Evolutionary conservation across 768 basidiomycete genomes (phyloP).

Genomic region (Tephrocybe sp.): DNA sequence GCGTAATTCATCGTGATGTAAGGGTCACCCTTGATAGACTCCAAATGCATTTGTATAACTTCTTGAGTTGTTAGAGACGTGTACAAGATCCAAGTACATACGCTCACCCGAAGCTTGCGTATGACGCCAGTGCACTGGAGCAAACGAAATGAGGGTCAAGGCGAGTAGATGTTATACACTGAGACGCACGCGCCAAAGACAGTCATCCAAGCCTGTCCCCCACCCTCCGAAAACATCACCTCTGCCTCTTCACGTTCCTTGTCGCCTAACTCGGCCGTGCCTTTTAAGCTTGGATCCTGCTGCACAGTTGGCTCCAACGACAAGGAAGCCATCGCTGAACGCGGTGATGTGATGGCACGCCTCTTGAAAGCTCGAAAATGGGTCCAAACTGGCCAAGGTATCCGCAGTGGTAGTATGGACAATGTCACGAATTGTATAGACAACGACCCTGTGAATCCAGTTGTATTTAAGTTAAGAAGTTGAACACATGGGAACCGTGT

Average conservation of each 20-base stretch:
- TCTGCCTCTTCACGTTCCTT: not conserved
- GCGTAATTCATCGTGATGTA: too few species aligned
- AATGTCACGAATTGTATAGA: too few species aligned
- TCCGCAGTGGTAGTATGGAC: too few species aligned
- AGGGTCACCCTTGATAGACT: conserved; percentile 23
- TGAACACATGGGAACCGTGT: too few species aligned
- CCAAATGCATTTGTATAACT: conserved; percentile 27
- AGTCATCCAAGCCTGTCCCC: conserved; percentile 17
- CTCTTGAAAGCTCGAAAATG: too few species aligned
- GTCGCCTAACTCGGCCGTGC: not conserved
- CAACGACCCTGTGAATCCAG: too few species aligned
- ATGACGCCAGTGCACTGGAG: conserved; percentile 16
- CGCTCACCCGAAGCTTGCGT: conserved; percentile 22
- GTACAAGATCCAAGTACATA: not conserved
- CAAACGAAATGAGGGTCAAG: not conserved
- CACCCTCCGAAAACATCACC: conserved; percentile 14
- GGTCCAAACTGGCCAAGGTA: too few species aligned
- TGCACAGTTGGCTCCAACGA: not conserved
- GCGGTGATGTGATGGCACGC: too few species aligned
- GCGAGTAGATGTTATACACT: not conserved
- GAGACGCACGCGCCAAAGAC: conserved; percentile 17
- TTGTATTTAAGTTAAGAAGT: too few species aligned
- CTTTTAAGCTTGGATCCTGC: not conserved
- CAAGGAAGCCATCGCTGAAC: not conserved
- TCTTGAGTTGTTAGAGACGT: not conserved